Evolutionary conservation across 176 grass and related monocot species (phyloP).

Genomic region (Themeda triandra): DNA sequence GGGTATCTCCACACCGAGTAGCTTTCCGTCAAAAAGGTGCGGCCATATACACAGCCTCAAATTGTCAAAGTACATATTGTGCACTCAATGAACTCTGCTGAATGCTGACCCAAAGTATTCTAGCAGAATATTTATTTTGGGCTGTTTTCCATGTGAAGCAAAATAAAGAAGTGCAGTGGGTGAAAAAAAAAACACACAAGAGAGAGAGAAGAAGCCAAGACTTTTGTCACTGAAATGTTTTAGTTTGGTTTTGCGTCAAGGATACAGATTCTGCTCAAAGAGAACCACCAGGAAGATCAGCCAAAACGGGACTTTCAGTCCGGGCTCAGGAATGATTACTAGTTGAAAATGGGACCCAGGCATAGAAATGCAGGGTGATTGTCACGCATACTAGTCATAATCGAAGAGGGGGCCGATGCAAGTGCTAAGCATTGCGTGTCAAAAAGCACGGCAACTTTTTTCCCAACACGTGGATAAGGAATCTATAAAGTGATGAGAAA

Average conservation of each 20-base stretch:
- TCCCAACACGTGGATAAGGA: background rate
- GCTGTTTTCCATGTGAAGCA: background rate
- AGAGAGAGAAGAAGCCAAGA: background rate
- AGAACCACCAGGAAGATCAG: background rate
- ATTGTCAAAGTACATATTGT: background rate
- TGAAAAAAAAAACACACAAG: background rate
- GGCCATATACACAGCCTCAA: background rate
- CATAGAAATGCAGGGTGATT: background rate
- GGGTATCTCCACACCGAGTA: background rate
- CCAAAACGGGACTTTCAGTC: conserved; percentile 22
- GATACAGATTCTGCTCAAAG: background rate
- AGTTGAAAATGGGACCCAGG: background rate
- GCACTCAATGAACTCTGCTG: background rate
- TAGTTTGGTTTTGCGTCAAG: background rate
- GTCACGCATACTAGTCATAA: background rate
- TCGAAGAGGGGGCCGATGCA: background rate
- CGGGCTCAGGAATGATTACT: background rate
- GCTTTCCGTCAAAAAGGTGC: background rate
- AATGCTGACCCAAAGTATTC: background rate
- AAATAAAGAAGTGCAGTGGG: background rate
- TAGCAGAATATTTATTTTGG: background rate
- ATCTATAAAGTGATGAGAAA: background rate
- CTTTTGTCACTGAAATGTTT: background rate
- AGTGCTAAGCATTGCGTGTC: background rate
- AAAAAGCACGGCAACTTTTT: conserved; percentile 13